Conservation (phyloP, 192 early-diverging fungal genomes). For the Coemansia sp. region DNA sequence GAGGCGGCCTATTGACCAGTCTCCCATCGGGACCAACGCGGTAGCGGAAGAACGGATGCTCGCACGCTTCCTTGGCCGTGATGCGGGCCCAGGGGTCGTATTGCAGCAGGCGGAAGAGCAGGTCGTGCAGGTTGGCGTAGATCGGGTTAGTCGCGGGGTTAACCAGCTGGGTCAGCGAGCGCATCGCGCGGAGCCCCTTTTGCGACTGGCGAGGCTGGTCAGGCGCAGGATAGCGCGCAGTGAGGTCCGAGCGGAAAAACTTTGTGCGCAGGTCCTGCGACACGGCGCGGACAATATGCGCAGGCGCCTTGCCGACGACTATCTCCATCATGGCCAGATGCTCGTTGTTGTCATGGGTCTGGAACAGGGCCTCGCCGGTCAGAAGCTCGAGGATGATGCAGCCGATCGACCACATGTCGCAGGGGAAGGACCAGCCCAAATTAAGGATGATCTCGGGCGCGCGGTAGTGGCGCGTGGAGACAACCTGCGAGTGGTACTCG, state of each 20-base stretch:
- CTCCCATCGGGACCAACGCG: conserved; percentile 52
- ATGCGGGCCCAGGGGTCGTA: conserved; percentile 80
- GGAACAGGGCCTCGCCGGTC: conserved; percentile 94
- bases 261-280: conserved; percentile 29
- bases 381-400: conserved; percentile 95
- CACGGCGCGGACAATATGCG: conserved; percentile 57
- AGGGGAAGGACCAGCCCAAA: conserved; percentile 92
- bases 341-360: conserved; percentile 96
- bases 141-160: conserved; percentile 48
- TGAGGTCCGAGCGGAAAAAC: conserved; percentile 42
- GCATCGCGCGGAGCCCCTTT: conserved; percentile 46
- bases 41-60: conserved; percentile 80
- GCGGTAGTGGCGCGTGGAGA: conserved; percentile 93
- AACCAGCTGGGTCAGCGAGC: conserved; percentile 48
- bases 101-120: conserved; percentile 69
- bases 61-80: conserved; percentile 76
- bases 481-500: conserved; percentile 88
- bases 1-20: conserved; percentile 21
- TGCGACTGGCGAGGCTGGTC: conserved; percentile 41
- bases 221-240: conserved; percentile 36
- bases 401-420: conserved; percentile 97
- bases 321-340: conserved; percentile 97
- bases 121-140: conserved; percentile 60
- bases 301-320: conserved; percentile 76
- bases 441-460: conserved; percentile 96